Conservation (phyloP, 2,329 filamentous ascomycete genomes). For the Alternaria consortialis region DNA sequence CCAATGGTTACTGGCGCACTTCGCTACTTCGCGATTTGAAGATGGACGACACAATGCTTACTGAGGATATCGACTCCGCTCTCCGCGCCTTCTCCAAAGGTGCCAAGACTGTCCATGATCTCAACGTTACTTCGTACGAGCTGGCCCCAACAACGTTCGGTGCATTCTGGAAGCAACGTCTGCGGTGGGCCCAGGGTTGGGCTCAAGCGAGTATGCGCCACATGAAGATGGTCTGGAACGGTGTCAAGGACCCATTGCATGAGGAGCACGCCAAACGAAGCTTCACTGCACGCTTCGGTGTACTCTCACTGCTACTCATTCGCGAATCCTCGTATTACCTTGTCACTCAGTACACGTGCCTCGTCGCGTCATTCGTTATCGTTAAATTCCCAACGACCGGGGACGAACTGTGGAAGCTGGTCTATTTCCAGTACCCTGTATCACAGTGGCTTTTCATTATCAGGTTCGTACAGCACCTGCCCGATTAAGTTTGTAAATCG, state of each 20-base stretch:
- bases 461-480: slow-evolving; percentile 45
- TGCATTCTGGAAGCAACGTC: slow-evolving; percentile 60
- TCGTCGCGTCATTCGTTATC: slow-evolving; percentile 58
- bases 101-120: slow-evolving; percentile 57
- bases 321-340: slow-evolving; percentile 60
- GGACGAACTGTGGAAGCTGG: slow-evolving; percentile 49
- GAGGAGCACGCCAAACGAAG: slow-evolving; percentile 42
- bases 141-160: slow-evolving; percentile 57
- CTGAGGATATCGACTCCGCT: slow-evolving; percentile 61
- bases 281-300: slow-evolving; percentile 53
- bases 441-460: slow-evolving; percentile 59
- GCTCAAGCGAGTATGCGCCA: slow-evolving; percentile 59
- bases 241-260: slow-evolving; percentile 45
- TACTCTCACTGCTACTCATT: slow-evolving; percentile 57
- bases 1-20: slow-evolving; percentile 60
- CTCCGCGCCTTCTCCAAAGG: slow-evolving; percentile 57
- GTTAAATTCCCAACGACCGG: slow-evolving; percentile 54
- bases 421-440: slow-evolving; percentile 60
- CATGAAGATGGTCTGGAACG: slow-evolving; percentile 54
- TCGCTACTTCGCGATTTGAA: slow-evolving; percentile 56
- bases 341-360: slow-evolving; percentile 59
- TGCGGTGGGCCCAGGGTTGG: slow-evolving; percentile 63
- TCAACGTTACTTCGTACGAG: slow-evolving; percentile 61
- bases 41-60: slow-evolving; percentile 62
- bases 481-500: slow-evolving; percentile 11